phyloP scores from a whole-genome alignment of 2,329 filamentous ascomycete species.

The Drechslera avenae region DNA sequence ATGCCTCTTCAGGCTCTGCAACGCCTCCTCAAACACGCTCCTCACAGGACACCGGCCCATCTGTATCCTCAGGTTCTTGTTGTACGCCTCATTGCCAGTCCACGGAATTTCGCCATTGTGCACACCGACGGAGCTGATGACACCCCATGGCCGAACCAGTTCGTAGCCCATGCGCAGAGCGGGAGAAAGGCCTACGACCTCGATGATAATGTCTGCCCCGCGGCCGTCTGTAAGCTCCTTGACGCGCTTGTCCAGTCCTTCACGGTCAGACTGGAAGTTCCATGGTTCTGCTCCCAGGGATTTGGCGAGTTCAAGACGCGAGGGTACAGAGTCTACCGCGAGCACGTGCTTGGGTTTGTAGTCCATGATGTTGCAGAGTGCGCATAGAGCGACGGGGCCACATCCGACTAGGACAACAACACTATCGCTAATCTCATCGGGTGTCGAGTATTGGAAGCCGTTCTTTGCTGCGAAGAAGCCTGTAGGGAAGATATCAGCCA shows the following conservation, averaged over 20 bases:
- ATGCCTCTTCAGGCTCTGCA: constrained; percentile 54
- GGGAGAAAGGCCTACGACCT: constrained; percentile 56
- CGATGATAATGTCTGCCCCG: constrained; percentile 82
- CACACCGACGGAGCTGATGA: constrained; percentile 56
- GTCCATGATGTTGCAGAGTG: constrained; percentile 76
- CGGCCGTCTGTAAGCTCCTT: constrained; percentile 77
- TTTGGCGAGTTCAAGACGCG: constrained; percentile 73
- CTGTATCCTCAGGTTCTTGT: constrained; percentile 57
- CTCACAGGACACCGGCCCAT: constrained; percentile 59
- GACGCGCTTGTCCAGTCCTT: constrained; percentile 70
- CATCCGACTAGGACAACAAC: constrained; percentile 84
- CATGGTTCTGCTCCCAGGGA: constrained; percentile 79
- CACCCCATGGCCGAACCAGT: constrained; percentile 56
- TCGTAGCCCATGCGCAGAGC: constrained; percentile 56
- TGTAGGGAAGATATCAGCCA: constrained; percentile 89
- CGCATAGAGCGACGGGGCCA: constrained; percentile 79
- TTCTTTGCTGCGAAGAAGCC: constrained; percentile 84
- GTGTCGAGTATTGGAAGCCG: constrained; percentile 68
- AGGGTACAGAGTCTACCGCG: constrained; percentile 78
- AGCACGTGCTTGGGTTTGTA: constrained; percentile 76
- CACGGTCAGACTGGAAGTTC: constrained; percentile 73
- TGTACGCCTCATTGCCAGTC: constrained; percentile 56
- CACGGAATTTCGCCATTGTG: constrained; percentile 57
- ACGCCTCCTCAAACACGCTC: constrained; percentile 55
- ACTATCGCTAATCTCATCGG: constrained; percentile 65